These are phyloP conservation scores for Fusarium sp. DNA, from an alignment of 2,329 filamentous ascomycete genomes.

Conservation along the genomic window DNA sequence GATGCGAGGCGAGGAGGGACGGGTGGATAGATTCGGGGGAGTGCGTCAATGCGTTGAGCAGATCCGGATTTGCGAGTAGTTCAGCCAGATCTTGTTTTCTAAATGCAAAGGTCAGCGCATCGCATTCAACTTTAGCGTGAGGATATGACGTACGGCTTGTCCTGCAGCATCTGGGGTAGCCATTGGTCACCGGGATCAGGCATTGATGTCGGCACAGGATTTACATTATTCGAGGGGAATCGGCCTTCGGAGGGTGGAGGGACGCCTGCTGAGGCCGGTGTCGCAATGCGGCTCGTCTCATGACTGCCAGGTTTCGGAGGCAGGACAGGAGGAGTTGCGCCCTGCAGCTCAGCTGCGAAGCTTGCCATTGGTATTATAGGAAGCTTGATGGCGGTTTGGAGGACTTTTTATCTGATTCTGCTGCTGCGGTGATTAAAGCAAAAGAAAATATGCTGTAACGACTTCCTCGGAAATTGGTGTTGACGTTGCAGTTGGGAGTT, in stretches of 20 bases:
- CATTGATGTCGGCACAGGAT: conserved; percentile 54
- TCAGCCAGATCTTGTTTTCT: conserved; percentile 84
- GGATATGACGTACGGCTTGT: conserved; percentile 77
- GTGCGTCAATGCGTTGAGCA: conserved; percentile 82
- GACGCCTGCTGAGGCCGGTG: conserved; percentile 66
- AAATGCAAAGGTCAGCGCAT: conserved; percentile 31
- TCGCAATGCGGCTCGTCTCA: conserved; percentile 75
- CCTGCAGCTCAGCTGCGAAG: conserved; percentile 49
- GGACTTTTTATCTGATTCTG: too few species aligned
- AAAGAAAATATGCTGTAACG: neutral
- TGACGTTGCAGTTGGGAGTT: too few species aligned
- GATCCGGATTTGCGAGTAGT: conserved; percentile 72
- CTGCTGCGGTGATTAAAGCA: too few species aligned
- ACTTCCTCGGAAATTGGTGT: conserved; percentile 1
- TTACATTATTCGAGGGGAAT: conserved; percentile 30
- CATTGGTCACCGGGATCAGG: conserved; percentile 77
- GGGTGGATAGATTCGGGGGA: conserved; percentile 77
- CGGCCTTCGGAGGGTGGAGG: conserved; percentile 58
- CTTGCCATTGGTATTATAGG: conserved; percentile 45
- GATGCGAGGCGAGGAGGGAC: conserved; percentile 74
- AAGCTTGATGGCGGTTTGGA: neutral
- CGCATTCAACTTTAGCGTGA: conserved; percentile 17
- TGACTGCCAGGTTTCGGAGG: conserved; percentile 80
- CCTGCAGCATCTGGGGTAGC: conserved; percentile 81
- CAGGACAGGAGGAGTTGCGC: conserved; percentile 70